These are phyloP conservation scores for Arxiozyma slooffiae DNA, from an alignment of 1,139 yeast species.

Conservation along the genomic window DNA sequence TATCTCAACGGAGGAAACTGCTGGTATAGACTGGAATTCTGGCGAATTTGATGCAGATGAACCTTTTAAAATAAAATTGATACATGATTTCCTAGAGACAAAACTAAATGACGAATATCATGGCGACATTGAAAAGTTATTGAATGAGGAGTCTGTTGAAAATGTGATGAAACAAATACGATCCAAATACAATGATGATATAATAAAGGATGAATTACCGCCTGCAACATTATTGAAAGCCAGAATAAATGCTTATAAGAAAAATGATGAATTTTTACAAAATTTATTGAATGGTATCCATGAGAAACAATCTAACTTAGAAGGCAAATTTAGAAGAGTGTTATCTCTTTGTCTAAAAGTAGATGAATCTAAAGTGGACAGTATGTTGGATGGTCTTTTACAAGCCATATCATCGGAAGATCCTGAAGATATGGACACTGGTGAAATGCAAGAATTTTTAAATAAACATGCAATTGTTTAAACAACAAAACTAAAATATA, in stretches of 20 bases:
- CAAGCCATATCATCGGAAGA: conserved; percentile 80
- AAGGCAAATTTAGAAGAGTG: conserved; percentile 77
- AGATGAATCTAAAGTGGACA: conserved; percentile 68
- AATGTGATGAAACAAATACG: conserved; percentile 15
- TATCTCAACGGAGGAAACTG: conserved; percentile 24
- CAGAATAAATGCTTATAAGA: conserved; percentile 67
- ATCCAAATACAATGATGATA: conserved; percentile 8
- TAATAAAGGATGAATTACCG: conserved; percentile 36
- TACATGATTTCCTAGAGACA: conserved; percentile 42
- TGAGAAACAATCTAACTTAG: conserved; percentile 52
- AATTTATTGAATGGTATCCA: conserved; percentile 42
- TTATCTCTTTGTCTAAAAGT: conserved; percentile 88
- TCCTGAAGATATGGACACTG: conserved; percentile 56
- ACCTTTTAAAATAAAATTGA: conserved; percentile 59
- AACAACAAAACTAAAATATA: neutral
- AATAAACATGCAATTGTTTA: conserved; percentile 18
- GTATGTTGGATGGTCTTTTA: conserved; percentile 69
- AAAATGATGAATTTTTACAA: conserved; percentile 46
- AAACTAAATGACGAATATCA: conserved; percentile 29
- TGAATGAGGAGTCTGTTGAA: conserved; percentile 18
- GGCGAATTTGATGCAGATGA: conserved; percentile 75
- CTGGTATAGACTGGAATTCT: conserved; percentile 36
- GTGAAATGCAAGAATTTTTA: conserved; percentile 29
- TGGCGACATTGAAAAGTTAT: conserved; percentile 23
- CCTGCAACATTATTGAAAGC: conserved; percentile 59